Base-by-base conservation (phyloP, 208 protist genomes). In the Trypanosoma conorhini region DNA sequence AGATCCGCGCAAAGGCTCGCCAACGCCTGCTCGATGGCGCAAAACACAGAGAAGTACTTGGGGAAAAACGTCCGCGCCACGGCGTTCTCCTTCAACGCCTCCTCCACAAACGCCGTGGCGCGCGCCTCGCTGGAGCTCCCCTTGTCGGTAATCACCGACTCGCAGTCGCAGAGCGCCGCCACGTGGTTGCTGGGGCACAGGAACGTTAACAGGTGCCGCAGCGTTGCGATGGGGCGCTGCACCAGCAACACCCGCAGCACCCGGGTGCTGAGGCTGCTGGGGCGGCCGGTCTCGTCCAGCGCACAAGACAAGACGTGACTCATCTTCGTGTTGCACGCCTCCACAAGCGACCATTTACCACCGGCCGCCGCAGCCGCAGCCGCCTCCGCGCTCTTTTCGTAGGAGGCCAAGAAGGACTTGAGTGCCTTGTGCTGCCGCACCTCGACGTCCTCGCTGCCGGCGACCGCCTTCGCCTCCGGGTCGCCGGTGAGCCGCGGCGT, bases 71-170 rank as follows among this genome's bases (percentile, higher is more conserved):
- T 76, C 35, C 52, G 38, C 19, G 46, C 76, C 31, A 73, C 62
- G 19, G 1, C 57, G 59, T 77, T 68, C 15, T 38, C 65, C 31
- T 65, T 38, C 46, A 70, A 40, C 38, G 69, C 42, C 40, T 58
- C 48, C 48, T 81, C 72, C 38, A 48, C 15, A 74, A 70, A 70
- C 46, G 55, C 68, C 24, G 24, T 54, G 7, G 28, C 19, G 13
- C 50, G 67, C 35, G 44, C 35, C 38, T 56, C 67, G 42, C 60
- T 74, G 24, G 62, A 12, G 19, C 61, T 35, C 21, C 64, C 67
- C 57, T 82, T 81, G 17, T 81, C 65, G n/a, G 76, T 74, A 40
- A 89, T 81, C 2, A 69, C 60, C 12, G 73, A 35, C 22, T 86
- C 84, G 22, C 60, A 76, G 51, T 77, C 68, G 68, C 78, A 70